Base-by-base conservation (phyloP, 2,329 filamentous ascomycete species). In the Metarhizium brunneum region DNA sequence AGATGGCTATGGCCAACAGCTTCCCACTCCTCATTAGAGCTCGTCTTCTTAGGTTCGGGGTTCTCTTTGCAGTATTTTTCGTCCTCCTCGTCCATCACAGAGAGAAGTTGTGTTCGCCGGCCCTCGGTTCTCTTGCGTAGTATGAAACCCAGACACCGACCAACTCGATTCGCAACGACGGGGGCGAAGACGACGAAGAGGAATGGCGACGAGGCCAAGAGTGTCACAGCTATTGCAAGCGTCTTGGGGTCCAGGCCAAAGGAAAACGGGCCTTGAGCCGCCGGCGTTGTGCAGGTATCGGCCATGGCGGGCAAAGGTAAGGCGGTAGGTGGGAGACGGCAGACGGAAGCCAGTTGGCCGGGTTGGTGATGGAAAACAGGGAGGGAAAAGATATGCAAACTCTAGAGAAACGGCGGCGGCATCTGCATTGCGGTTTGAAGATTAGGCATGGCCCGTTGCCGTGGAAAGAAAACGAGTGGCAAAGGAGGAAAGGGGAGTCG, bases 11-110 rank as follows among this genome's bases (percentile, higher is more conserved):
- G 78, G 63, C 83, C 85, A 48, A 90, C 78, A 63, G 84, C 85
- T 68, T 89, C 85, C 85, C 86, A 89, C 52, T 85, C 85, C 32
- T 84, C 82, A 60, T 87, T 84, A 35, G 68, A 66, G 56, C 62
- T 68, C 52, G 68, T 68, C 38, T 65, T 68, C 36, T 65, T 66
- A 14, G 70, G 66, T 3, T 65, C 64, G 38, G 62, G 61, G 47
- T 72, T 68, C 29, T 69, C 63, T 55, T 74, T 67, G 30, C 53
- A 54, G 20, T 66, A 71, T 45, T 67, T 70, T 56, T 65, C 66
- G 58, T 79, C 73, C 48, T 79, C 75, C 16, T 76, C 72, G 14
- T 72, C 69, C 67, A 78, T 78, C 20, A 77, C 68, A 50, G 76
- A 69, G 57, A 86, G 66, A 54, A 90, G 78, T 53, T 81, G 74